phyloP scores from a whole-genome alignment of 208 protist genomes.

The Blastocrithidia nonstop region DNA sequence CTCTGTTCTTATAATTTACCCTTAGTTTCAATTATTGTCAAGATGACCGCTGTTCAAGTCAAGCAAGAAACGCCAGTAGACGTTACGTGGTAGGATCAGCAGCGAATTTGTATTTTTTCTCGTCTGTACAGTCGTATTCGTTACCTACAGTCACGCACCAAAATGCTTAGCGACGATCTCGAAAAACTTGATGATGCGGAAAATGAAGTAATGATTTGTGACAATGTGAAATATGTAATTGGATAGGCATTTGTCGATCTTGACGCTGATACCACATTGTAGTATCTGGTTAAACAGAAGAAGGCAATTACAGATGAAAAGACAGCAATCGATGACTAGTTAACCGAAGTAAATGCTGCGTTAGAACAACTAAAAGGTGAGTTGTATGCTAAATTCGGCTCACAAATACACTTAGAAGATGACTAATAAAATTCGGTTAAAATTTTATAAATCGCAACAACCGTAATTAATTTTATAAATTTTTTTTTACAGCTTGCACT shows the following conservation, averaged over 20 bases:
- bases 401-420: conserved; percentile 82
- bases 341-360: conserved; percentile 22
- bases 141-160: conserved; percentile 24
- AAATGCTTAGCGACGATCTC: conserved; percentile 34
- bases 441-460: neutral
- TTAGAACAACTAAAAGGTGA: conserved; percentile 71
- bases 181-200: conserved; percentile 52
- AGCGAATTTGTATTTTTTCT: conserved; percentile 71
- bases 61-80: conserved; percentile 49
- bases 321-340: conserved; percentile 27
- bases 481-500: no score
- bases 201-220: conserved; percentile 38
- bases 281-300: conserved; percentile 52
- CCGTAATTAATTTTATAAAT: no score
- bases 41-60: conserved; percentile 7
- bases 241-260: conserved; percentile 76
- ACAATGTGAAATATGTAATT: conserved; percentile 72
- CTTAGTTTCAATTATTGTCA: neutral
- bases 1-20: no score
- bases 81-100: conserved; percentile 83
- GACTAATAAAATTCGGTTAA: conserved; percentile 15
- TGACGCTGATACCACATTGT: conserved; percentile 32
- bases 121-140: conserved; percentile 53
- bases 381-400: conserved; percentile 82
- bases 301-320: conserved; percentile 22